These are phyloP conservation scores for Ogataea methanolica DNA, from an alignment of 805 yeast genomes.

Conservation along the genomic window DNA sequence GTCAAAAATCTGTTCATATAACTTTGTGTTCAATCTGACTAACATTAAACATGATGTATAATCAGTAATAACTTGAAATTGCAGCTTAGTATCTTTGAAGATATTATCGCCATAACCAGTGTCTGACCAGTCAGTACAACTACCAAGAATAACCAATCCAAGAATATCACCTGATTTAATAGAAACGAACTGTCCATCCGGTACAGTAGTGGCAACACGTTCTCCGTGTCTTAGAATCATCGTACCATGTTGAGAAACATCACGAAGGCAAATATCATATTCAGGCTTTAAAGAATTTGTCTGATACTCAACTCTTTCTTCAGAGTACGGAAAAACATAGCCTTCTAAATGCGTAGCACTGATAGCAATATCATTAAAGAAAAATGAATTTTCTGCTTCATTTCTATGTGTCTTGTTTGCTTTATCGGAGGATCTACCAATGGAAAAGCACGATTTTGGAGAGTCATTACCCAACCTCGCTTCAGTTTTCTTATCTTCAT, in stretches of 20 bases:
- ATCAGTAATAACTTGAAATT: slow-evolving; percentile 17
- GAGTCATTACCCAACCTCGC: too few species aligned
- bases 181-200: neutral
- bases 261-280: slow-evolving; percentile 4
- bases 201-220: neutral
- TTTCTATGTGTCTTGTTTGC: slow-evolving; percentile 5
- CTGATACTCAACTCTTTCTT: neutral
- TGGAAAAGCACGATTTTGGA: slow-evolving; percentile 4
- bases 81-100: slow-evolving; percentile 21
- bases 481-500: too few species aligned
- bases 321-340: slow-evolving; percentile 2
- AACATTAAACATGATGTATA: slow-evolving; percentile 7
- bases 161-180: slow-evolving; percentile 19
- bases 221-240: slow-evolving; percentile 4
- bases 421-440: slow-evolving; percentile 23
- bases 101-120: slow-evolving; percentile 4
- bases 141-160: slow-evolving; percentile 13
- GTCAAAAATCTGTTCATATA: neutral
- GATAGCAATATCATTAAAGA: slow-evolving; percentile 19
- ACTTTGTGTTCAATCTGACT: slow-evolving; percentile 11
- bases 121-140: neutral
- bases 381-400: slow-evolving; percentile 9
- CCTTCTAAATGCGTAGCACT: slow-evolving; percentile 22
- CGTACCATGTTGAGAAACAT: slow-evolving; percentile 20
- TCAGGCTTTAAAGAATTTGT: neutral